Percentiles rank a stretch among this genome's conserved stretches.
Conservation (phyloP, 2,329 filamentous ascomycete genomes). For the Hymenoscyphus fructigenus region DNA sequence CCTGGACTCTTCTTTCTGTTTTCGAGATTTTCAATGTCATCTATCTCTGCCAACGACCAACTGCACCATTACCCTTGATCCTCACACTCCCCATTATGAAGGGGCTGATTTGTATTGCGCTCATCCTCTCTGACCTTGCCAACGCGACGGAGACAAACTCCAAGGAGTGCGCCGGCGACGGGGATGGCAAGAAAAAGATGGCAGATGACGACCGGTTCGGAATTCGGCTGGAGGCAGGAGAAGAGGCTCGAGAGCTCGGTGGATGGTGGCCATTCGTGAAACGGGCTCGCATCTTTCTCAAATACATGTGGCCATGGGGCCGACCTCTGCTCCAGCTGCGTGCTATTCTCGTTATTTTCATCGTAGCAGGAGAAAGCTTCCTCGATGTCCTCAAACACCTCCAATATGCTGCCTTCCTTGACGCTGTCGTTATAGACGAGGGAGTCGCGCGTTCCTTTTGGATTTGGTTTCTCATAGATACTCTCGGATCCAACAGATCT, state of each 20-base stretch:
- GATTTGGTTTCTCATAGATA: too few relatives aligned
- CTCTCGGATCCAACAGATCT: too few relatives aligned
- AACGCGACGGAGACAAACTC: neutral
- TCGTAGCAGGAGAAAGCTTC: too few relatives aligned
- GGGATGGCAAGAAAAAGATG: too few relatives aligned
- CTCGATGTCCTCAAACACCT: too few relatives aligned
- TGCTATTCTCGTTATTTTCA: neutral
- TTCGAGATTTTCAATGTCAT: neutral
- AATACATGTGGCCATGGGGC: neutral
- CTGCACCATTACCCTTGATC: neutral
- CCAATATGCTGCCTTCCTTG: too few relatives aligned
- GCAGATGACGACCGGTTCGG: neutral
- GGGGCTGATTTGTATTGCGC: neutral
- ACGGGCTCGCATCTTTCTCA: neutral
- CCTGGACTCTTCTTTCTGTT: neutral
- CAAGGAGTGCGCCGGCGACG: neutral
- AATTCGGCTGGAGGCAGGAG: neutral
- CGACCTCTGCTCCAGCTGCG: neutral
- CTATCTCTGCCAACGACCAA: neutral
- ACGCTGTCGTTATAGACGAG: too few relatives aligned
- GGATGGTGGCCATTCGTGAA: slow-evolving; percentile 1
- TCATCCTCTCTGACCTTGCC: neutral
- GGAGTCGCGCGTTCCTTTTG: too few relatives aligned
- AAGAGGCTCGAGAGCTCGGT: neutral
- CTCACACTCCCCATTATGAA: neutral